Percentiles rank a stretch among this genome's conserved stretches.
Evolutionary conservation across 768 basidiomycete species (phyloP).

Genomic region (Boletus rubescentipes): DNA sequence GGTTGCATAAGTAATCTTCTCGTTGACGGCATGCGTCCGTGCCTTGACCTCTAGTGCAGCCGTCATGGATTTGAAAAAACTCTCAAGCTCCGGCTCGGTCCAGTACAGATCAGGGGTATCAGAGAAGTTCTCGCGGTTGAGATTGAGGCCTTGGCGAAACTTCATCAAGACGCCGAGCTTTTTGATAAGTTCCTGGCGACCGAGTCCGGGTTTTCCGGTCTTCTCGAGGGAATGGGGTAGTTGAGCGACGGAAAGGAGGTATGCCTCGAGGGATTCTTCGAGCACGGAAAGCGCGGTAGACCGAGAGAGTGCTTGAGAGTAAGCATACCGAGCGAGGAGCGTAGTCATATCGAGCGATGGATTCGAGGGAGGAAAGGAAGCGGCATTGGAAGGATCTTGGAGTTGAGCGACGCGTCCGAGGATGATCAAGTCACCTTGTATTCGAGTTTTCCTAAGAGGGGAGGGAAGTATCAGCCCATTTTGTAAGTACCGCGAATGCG

Average conservation of each 20-base stretch:
- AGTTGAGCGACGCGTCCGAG: conserved; percentile 68
- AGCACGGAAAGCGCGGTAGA: conserved; percentile 85
- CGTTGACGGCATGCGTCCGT: conserved; percentile 79
- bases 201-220: conserved; percentile 83
- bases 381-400: conserved; percentile 47
- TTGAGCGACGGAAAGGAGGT: conserved; percentile 78
- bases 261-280: conserved; percentile 81
- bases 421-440: conserved; percentile 91
- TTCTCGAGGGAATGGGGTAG: conserved; percentile 73
- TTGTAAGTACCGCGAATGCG: neutral
- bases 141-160: conserved; percentile 88
- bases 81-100: conserved; percentile 90
- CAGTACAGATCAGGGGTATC: conserved; percentile 94
- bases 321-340: conserved; percentile 84
- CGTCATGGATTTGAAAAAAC: conserved; percentile 82
- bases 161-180: conserved; percentile 91
- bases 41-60: conserved; percentile 83
- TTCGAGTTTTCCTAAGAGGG: conserved; percentile 67
- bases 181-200: conserved; percentile 80
- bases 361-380: conserved; percentile 47
- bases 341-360: conserved; percentile 65
- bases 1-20: conserved; percentile 89
- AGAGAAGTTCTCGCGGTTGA: conserved; percentile 85
- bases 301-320: conserved; percentile 87
- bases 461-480: conserved; percentile 3